These are phyloP conservation scores for Solanum pimpinellifolium DNA, from an alignment of 257 asterid genomes.

Conservation along the genomic window DNA sequence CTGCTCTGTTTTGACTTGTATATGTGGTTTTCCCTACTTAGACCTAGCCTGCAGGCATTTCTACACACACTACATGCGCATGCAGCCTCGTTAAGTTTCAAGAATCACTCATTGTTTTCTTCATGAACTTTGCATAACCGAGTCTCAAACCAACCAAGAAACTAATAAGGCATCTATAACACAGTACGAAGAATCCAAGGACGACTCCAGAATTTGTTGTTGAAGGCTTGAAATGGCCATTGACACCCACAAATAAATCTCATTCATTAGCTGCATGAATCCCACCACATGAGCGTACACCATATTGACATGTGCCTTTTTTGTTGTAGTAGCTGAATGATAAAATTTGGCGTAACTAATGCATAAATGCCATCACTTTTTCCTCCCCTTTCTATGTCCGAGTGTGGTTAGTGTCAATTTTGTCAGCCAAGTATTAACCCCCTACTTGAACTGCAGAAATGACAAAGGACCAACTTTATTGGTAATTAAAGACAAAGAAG, in stretches of 20 bases:
- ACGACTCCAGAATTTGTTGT: not conserved
- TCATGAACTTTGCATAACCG: not conserved
- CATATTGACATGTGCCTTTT: not conserved
- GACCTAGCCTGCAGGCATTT: not conserved
- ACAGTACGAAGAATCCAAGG: not conserved
- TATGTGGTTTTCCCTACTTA: not conserved
- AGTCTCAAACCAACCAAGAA: not conserved
- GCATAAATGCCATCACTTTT: not conserved
- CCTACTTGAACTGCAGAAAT: slow-evolving; percentile 56
- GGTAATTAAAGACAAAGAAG: slow-evolving; percentile 79
- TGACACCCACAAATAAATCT: not conserved
- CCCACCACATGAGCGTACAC: not conserved
- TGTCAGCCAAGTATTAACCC: not conserved
- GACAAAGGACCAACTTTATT: slow-evolving; percentile 55
- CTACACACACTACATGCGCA: not conserved
- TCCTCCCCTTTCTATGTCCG: not conserved
- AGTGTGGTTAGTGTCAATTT: not conserved
- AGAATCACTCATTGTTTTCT: not conserved
- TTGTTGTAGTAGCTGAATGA: not conserved
- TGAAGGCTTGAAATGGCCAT: not conserved
- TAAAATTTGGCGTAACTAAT: not conserved
- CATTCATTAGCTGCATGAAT: not conserved
- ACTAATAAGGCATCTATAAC: not conserved
- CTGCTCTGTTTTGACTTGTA: not conserved
- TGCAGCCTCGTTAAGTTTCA: not conserved